Evolutionary conservation across 2,329 filamentous ascomycete species (phyloP).

Genomic region (Penicillium sp.): DNA sequence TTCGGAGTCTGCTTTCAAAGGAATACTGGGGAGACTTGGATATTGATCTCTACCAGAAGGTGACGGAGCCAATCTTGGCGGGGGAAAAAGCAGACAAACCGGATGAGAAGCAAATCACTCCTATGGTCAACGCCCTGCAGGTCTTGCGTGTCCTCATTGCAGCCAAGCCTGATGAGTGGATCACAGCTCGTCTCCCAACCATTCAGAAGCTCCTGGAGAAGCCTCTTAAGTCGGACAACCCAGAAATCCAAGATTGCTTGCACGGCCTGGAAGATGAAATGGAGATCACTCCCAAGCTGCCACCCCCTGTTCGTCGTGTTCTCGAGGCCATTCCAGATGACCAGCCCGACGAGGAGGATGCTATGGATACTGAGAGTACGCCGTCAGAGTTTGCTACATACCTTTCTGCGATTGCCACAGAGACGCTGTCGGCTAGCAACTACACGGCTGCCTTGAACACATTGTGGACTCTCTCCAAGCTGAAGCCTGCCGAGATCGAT

Average conservation of each 20-base stretch:
- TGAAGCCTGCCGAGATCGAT: conserved; percentile 84
- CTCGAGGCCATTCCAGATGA: conserved; percentile 86
- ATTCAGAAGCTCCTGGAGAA: conserved; percentile 91
- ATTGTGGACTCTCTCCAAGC: conserved; percentile 84
- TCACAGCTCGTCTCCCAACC: conserved; percentile 71
- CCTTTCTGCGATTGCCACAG: conserved; percentile 81
- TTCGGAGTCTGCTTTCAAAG: conserved; percentile 82
- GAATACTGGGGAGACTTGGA: conserved; percentile 91
- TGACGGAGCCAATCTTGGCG: conserved; percentile 81
- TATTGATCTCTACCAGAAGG: conserved; percentile 85
- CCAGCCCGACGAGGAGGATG: conserved; percentile 77
- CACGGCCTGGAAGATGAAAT: conserved; percentile 71
- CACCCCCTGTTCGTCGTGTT: conserved; percentile 77
- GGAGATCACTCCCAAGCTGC: conserved; percentile 69
- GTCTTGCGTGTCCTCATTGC: conserved; percentile 88
- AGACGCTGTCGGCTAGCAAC: conserved; percentile 77
- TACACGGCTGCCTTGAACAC: conserved; percentile 90
- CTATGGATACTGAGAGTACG: conserved; percentile 71
- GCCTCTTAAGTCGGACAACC: conserved; percentile 80
- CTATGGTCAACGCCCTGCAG: conserved; percentile 91
- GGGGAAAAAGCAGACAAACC: conserved; percentile 80
- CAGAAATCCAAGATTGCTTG: conserved; percentile 90
- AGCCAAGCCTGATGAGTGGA: conserved; percentile 87
- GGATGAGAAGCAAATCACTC: conserved; percentile 81
- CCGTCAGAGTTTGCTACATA: conserved; percentile 86